Base-by-base conservation (phyloP, 2,329 filamentous ascomycete genomes). In the Xylariaceae sp. region DNA sequence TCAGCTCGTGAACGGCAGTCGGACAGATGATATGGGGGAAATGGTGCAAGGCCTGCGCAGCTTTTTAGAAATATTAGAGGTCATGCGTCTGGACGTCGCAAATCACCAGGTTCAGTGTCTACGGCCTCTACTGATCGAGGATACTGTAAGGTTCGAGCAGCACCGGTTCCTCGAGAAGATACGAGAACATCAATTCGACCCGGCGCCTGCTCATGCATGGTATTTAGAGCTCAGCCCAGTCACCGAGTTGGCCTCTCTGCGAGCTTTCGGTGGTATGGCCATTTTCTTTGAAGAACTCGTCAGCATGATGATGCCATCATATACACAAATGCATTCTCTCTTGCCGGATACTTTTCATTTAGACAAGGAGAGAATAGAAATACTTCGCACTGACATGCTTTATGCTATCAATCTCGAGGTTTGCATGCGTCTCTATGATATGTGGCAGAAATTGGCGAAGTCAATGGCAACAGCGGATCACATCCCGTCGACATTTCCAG, bases 41-140 rank as follows among this genome's bases (percentile, higher is more conserved):
- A 76, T 97, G 14, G 87, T 94, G 19, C 77, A 80, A 53, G 92
- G 92, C 11, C 76, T 97, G 66, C 79, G 83, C 57, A 87, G 84
- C 54, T 72, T 97, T 25, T 80, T 97, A 44, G 86, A 79, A 42
- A 88, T 97, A 22, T 69, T 97, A 23, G 93, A 97, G 68, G 86
- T 87, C 17, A 97, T 97, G 93, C 97, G 96, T 69, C 74, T 98
- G 49, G 93, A 97, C 62, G 90, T 97, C 27, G 92, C 93, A 48
- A 97, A 98, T 67, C 92, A 97, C 65, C 92, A 97, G 67, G 95
- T 97, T 55, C 79, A 90, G 34, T 91, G 89, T 60, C 79, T 96
- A 52, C 83, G 91, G 22, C 83, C 88, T 1, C 76, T 91, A 21
- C 75, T 97, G 34, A 91, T 97, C 40, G 88, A 95, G 63, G 90